A percentile compares a stretch with the other conserved stretches of the same genome.
phyloP scores from a whole-genome alignment of 306 rosid genomes.

The Dryas alaskensis region DNA sequence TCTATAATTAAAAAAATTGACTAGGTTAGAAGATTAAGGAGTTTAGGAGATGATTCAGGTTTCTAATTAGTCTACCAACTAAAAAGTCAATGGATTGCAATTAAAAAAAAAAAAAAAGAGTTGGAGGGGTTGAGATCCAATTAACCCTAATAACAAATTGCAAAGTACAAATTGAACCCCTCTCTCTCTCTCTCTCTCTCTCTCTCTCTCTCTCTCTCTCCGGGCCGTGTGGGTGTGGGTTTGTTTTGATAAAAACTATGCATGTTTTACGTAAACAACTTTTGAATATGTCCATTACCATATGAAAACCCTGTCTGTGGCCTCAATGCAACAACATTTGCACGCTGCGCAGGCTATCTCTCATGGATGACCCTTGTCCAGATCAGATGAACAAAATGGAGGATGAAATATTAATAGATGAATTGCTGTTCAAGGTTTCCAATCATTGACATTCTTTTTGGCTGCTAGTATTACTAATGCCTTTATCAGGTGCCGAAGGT shows the following conservation, averaged over 20 bases:
- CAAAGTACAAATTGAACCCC: conserved; percentile 32
- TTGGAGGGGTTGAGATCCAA: too few relatives aligned
- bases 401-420: conserved; percentile 35
- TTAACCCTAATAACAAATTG: background rate
- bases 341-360: background rate
- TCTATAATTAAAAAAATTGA: too few relatives aligned
- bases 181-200: conserved; percentile 24
- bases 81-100: too few relatives aligned
- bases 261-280: conserved; percentile 29
- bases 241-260: conserved; percentile 13
- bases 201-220: background rate
- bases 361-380: background rate
- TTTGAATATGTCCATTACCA: conserved; percentile 35
- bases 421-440: conserved; percentile 11
- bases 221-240: conserved; percentile 14
- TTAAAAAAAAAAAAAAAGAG: too few relatives aligned
- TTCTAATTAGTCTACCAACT: too few relatives aligned
- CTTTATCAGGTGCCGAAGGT: conserved; percentile 45
- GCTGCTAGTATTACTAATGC: conserved; percentile 34
- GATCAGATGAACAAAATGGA: conserved; percentile 14
- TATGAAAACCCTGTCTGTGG: conserved; percentile 25
- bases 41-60: too few relatives aligned
- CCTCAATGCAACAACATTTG: background rate
- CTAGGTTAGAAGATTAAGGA: too few relatives aligned
- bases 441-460: conserved; percentile 21